Base-by-base conservation (phyloP, 176 grass and related monocot species). In the Oryza glumipatula region DNA sequence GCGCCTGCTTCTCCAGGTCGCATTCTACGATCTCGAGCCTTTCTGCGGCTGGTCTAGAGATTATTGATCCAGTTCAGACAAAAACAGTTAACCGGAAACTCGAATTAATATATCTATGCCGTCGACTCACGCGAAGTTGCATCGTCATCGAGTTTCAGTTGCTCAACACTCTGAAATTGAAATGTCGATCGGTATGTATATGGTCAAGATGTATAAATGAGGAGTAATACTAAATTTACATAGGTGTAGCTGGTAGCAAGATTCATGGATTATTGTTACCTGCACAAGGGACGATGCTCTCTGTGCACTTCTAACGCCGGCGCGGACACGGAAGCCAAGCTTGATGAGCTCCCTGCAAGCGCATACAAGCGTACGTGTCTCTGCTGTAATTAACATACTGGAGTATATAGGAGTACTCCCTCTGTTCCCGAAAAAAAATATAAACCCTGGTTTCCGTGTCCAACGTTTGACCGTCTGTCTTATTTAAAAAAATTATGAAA, bases 1-100 rank as follows among this genome's bases (percentile, higher is more conserved):
- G 70, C 70, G 88, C 2, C 39, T 98, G 30, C 47, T 95, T 93
- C 90, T 98, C 93, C 76, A 98, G 75, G 82, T 98, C 93, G 67
- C 95, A 98, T 74, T 98, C 92, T 12, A 98, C 91, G 77, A 98
- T 77, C 86, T 95, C 92, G 33, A 98, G 87, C 91, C 52, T 94
- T 76, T 85, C 77, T 35, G 83, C 85, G 81, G 89, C 92, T 88
- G 89, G 84, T 89, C 84, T 89, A 93, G 76, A 89, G 76, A 89
- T 67, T 61, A 54, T 54, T 19, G 21, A 61, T 61, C 56, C 56
- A 61, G 56, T 9, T 61, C 56, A 61, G 6, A 61, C 56, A 61
- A 9, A n/a, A 6, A n/a, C 1, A 22, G n/a, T 61, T 56, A 56
- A 56, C 6, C 16, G 16, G 52, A 61, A 36, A 68, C 39, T 39